Base-by-base conservation (phyloP, 139 green algal species). In the Asterochloris sp. region DNA sequence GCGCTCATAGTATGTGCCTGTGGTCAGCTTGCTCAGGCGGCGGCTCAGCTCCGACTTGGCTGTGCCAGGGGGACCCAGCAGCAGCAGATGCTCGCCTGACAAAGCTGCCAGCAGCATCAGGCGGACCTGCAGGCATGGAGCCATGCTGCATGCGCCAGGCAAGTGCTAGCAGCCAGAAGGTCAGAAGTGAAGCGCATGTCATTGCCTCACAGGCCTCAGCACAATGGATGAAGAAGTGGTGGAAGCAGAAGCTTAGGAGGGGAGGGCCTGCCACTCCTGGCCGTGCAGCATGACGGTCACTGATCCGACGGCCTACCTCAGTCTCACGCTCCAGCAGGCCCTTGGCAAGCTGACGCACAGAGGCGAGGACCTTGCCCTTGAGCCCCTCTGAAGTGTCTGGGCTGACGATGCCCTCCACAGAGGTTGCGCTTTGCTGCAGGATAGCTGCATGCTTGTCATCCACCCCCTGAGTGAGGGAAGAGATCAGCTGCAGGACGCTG, bases 21-120 rank as follows among this genome's bases (percentile, higher is more conserved):
- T 86, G 10, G 90, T 91, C 62, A 97, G 85, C 13, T 82, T 74
- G 13, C 80, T 90, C 66, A 98, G 90, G 19, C 95, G 88, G 0
- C 95, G 90, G 13, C 89, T 81, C 9, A 99, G 90, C 90, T 98
- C 95, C 13, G 94, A 97, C 90, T 98, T 98, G 83, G 95, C 95
- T 15, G 95, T 98, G 54, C 95, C 95, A 66, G 95, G 93, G 0
- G 91, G 92, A 23, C 92, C 92, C 60, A 94, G 84, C 76, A 97
- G 89, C 78, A 98, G 89, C 81, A 98, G 76, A 84, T 98, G 95
- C 90, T 98, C 95, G 23, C 93, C 88, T 60, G 86, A 92, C n/a
- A 98, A 88, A 13, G 94, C 92, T 24, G 95, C 95, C n/a, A 98
- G 91, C 61, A 87, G 75, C 68, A 87, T 63, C 61, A 87, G 68